These are phyloP conservation scores for Leccinum subgranulosum DNA, from an alignment of 768 basidiomycete species.

Conservation along the genomic window DNA sequence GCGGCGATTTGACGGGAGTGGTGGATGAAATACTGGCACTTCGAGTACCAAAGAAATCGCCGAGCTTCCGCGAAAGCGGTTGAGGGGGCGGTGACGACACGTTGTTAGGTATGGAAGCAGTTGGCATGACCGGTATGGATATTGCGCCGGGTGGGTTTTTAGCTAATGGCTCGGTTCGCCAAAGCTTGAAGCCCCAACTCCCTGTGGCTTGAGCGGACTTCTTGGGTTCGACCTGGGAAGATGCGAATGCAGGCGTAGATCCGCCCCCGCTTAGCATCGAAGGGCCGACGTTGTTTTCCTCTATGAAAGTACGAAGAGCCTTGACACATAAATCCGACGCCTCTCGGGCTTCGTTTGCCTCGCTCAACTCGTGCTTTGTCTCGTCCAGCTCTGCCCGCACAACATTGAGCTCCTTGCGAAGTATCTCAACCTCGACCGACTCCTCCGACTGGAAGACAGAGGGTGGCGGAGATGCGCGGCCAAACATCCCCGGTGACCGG, in stretches of 20 bases:
- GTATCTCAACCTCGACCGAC: constrained; percentile 48
- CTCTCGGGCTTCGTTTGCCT: constrained; percentile 79
- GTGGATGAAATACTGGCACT: constrained; percentile 48
- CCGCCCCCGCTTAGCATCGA: constrained; percentile 14
- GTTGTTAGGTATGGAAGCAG: constrained; percentile 18
- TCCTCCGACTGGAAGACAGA: constrained; percentile 31
- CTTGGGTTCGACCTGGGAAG: constrained; percentile 33
- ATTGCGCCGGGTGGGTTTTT: constrained; percentile 28
- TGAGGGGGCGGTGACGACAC: constrained; percentile 32
- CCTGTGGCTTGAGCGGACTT: constrained; percentile 29
- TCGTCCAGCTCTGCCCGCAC: constrained; percentile 61
- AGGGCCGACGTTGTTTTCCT: constrained; percentile 63
- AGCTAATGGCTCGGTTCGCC: constrained; percentile 44
- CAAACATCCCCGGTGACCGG: constrained; percentile 51
- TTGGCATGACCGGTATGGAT: constrained; percentile 24
- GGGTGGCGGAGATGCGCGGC: constrained; percentile 43
- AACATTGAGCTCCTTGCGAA: constrained; percentile 57
- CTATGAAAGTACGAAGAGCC: constrained; percentile 80
- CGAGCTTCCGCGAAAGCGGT: constrained; percentile 62
- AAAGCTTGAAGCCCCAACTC: constrained; percentile 72
- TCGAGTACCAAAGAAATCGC: constrained; percentile 66
- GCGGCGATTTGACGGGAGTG: constrained; percentile 23
- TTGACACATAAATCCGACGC: constrained; percentile 85
- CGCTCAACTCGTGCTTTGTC: constrained; percentile 63
- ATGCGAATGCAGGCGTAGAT: constrained; percentile 12